Conservation (phyloP, 331 rosid genomes). For the Erythrophleum ivorense region DNA sequence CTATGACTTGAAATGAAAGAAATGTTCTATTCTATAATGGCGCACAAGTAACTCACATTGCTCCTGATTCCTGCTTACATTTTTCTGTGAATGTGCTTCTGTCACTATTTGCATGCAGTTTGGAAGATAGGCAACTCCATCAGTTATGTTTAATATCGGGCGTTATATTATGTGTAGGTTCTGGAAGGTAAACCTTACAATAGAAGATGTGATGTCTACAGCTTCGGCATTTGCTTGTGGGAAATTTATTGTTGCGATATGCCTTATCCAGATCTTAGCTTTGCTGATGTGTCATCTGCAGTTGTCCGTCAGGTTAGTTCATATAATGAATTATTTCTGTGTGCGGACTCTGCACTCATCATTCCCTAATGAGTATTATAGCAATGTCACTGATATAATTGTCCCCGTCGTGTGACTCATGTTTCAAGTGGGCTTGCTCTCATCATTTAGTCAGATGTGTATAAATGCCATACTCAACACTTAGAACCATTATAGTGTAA, state of each 20-base stretch:
- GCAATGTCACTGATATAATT: neutral
- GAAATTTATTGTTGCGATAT: conserved; percentile 82
- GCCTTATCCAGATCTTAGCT: conserved; percentile 82
- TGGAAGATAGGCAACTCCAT: neutral
- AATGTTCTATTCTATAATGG: neutral
- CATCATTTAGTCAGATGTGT: neutral
- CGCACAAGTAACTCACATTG: neutral
- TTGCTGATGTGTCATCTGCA: conserved; percentile 63
- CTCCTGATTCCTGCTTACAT: neutral
- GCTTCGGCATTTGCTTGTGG: conserved; percentile 97
- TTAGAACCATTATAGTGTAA: neutral
- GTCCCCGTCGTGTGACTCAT: neutral
- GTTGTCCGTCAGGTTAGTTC: conserved; percentile 69
- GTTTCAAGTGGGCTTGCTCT: neutral
- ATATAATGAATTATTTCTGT: neutral
- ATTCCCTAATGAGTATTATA: neutral
- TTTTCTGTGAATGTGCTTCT: neutral
- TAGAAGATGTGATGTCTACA: conserved; percentile 92
- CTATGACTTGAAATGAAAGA: neutral
- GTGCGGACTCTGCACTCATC: neutral
- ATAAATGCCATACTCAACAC: neutral
- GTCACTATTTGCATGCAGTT: neutral
- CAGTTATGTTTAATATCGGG: neutral
- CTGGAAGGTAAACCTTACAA: conserved; percentile 86
- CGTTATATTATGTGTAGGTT: conserved; percentile 58